Conservation (phyloP, 2,329 filamentous ascomycete species). For the Penicillium sp. region DNA sequence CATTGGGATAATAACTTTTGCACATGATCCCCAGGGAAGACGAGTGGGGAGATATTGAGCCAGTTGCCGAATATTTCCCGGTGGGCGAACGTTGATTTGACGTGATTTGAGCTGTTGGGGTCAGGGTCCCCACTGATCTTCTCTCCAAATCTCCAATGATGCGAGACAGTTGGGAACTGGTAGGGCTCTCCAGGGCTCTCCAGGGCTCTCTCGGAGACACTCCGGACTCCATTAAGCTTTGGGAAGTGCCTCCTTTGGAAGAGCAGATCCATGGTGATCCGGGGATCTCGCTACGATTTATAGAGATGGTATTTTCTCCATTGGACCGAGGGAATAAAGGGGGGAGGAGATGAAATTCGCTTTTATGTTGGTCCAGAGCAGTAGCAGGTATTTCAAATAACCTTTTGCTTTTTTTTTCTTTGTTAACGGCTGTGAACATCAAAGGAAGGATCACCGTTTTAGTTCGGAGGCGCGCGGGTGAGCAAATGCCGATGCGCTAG, state of each 20-base stretch:
- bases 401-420: background rate
- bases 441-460: background rate
- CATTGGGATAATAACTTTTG: background rate
- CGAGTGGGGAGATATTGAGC: background rate
- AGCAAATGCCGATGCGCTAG: background rate
- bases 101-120: background rate
- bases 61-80: background rate
- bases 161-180: background rate
- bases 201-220: background rate
- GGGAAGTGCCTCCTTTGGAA: background rate
- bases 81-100: background rate
- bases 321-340: background rate
- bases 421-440: slow-evolving; percentile 1
- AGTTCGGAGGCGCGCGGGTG: background rate
- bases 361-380: too few relatives aligned
- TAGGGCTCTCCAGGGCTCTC: background rate
- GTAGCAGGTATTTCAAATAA: background rate
- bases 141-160: background rate
- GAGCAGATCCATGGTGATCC: slow-evolving; percentile 17
- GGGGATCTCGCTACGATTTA: slow-evolving; percentile 8
- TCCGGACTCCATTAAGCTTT: slow-evolving; percentile 10
- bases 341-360: too few relatives aligned
- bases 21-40: background rate
- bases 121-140: background rate
- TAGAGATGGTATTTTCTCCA: background rate